phyloP scores from a whole-genome alignment of 2,329 filamentous ascomycete species.

The Aspergillus sp. region DNA sequence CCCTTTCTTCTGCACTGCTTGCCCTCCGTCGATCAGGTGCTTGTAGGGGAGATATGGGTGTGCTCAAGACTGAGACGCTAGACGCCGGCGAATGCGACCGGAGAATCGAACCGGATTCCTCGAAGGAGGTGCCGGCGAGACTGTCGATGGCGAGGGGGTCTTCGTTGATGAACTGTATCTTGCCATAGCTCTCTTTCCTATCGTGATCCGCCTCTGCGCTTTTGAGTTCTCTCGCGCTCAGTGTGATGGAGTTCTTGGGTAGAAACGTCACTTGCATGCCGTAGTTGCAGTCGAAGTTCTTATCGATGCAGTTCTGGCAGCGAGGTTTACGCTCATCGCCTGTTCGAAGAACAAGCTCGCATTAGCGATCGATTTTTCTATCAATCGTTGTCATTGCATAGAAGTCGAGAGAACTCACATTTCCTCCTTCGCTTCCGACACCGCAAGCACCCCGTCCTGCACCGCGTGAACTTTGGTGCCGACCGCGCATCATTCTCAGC shows the following conservation, averaged over 20 bases:
- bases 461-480: constrained; percentile 24
- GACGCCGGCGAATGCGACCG: constrained; percentile 6
- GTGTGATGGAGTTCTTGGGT: constrained; percentile 54
- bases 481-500: neutral
- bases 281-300: constrained; percentile 56
- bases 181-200: constrained; percentile 22
- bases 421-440: constrained; percentile 56
- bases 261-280: constrained; percentile 54
- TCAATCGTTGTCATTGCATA: too few relatives aligned
- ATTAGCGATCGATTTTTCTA: neutral
- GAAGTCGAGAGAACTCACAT: constrained; percentile 41
- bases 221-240: constrained; percentile 26
- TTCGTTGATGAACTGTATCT: constrained; percentile 36
- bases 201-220: neutral
- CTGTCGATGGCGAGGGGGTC: constrained; percentile 17
- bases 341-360: constrained; percentile 26
- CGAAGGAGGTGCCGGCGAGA: constrained; percentile 2
- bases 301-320: constrained; percentile 54
- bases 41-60: neutral
- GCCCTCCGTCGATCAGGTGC: neutral
- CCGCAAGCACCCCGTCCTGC: constrained; percentile 53
- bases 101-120: constrained; percentile 2
- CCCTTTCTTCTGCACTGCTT: neutral
- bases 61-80: neutral
- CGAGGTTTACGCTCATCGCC: constrained; percentile 57